phyloP scores from a whole-genome alignment of 768 basidiomycete genomes.

The Mycena sanguinolenta region DNA sequence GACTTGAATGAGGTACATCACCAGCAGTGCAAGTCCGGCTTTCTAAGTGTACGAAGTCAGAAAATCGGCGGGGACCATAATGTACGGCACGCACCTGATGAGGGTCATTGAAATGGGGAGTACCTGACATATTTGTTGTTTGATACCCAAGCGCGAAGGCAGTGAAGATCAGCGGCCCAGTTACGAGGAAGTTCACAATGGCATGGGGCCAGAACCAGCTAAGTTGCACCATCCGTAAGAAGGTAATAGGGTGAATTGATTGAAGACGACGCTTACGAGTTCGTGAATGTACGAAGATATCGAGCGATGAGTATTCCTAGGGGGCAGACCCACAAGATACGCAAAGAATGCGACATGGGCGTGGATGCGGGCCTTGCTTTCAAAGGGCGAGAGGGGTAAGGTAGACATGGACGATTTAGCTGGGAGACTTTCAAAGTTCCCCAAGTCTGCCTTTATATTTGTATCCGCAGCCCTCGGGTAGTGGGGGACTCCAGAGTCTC shows the following conservation, averaged over 20 bases:
- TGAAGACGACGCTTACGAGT: constrained; percentile 24
- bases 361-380: constrained; percentile 44
- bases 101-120: constrained; percentile 41
- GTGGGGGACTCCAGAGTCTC: neutral
- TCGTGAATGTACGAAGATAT: constrained; percentile 50
- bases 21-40: constrained; percentile 51
- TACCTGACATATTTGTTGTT: constrained; percentile 28
- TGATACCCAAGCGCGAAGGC: constrained; percentile 47
- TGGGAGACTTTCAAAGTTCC: neutral
- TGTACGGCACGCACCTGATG: constrained; percentile 43
- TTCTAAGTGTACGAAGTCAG: constrained; percentile 39
- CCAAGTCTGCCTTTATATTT: neutral
- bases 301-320: constrained; percentile 54
- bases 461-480: neutral
- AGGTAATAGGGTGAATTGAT: neutral
- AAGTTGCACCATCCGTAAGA: neutral
- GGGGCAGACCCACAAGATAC: constrained; percentile 53
- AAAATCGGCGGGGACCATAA: neutral
- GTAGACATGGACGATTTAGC: neutral
- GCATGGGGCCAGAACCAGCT: constrained; percentile 50
- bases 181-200: constrained; percentile 49
- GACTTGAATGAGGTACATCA: constrained; percentile 55
- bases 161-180: constrained; percentile 51
- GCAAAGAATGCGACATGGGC: constrained; percentile 51
- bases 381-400: constrained; percentile 8